Base-by-base conservation (phyloP, 148 eudicot genomes). In the Silene uniflora region DNA sequence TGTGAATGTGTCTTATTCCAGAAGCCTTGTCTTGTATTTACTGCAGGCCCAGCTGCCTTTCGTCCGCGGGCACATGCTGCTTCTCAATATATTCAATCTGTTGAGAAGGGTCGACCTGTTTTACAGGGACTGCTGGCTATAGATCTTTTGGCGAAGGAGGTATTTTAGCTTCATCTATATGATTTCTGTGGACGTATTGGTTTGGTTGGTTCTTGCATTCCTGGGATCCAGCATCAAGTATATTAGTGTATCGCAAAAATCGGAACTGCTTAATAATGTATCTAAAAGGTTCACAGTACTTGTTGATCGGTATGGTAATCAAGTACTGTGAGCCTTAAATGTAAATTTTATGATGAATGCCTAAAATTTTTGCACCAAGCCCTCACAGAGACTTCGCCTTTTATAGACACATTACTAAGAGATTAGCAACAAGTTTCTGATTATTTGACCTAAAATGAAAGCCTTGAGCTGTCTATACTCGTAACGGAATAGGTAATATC, bases 31-130 rank as follows among this genome's bases (percentile, higher is more conserved):
- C 32, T 60, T 68, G 75, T 29, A 69, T 25, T 35, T 69, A 23
- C 72, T 84, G 69, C 79, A 96, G 99, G 99, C 80, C 99, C 99
- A 52, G 99, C 99, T 84, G 99, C 99, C 77, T 96, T 96, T 85
- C 92, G 99, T 39, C 99, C 99, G 39, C 92, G 99, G 63, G 97
- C 94, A 70, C 91, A 87, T 86, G 87, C 96, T 42, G 78, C 90
- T 72, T 78, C 88, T 77, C 78, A 84, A 67, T 96, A 96, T 82
- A 85, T 86, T 67, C 68, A 91, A 49, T 87, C 85, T 76, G 84
- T 96, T 78, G 96, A 88, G 76, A 96, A 89, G 82, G 99, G 99
- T 46, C 89, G 99, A 23, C 98, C 99, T 47, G 89, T 96, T 77
- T 78, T 96, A 69, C 99, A 96, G 78, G 99, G 99, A 76, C 90